Conservation (phyloP, 2,329 filamentous ascomycete species). For the Colletotrichum sp. region DNA sequence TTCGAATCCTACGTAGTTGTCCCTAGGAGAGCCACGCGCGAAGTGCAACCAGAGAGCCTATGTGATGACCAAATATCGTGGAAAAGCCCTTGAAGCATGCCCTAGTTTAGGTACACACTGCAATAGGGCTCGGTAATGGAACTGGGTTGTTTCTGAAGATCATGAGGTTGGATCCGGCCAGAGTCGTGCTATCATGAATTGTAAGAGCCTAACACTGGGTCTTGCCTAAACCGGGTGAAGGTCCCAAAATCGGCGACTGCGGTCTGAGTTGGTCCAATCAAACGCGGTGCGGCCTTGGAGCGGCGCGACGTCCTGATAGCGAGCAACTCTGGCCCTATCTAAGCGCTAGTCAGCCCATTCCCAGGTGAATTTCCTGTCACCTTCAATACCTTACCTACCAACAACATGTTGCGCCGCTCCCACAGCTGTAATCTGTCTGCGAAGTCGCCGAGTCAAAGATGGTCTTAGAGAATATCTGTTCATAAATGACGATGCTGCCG, state of each 20-base stretch:
- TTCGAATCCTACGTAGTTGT: neutral
- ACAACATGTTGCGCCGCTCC: neutral
- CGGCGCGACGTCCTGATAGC: neutral
- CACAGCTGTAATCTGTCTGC: neutral
- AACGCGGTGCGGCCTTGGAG: fast-evolving
- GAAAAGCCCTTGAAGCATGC: neutral
- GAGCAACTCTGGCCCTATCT: neutral
- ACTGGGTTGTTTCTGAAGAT: neutral
- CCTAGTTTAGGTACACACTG: neutral
- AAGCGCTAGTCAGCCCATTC: neutral
- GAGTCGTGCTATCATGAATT: neutral
- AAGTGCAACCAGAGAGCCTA: neutral
- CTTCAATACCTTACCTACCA: neutral
- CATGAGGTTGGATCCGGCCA: neutral
- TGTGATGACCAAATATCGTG: neutral
- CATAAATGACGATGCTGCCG: too few relatives aligned
- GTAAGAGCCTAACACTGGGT: neutral
- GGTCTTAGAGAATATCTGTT: too few relatives aligned
- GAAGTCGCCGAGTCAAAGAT: fast-evolving
- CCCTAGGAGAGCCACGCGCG: neutral
- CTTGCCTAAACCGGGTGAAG: neutral
- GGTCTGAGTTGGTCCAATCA: neutral
- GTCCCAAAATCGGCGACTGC: neutral
- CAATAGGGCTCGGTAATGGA: neutral
- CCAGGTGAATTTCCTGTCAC: neutral